Conservation (phyloP, 345 rosid genomes). For the Anastatica hierochuntica region DNA sequence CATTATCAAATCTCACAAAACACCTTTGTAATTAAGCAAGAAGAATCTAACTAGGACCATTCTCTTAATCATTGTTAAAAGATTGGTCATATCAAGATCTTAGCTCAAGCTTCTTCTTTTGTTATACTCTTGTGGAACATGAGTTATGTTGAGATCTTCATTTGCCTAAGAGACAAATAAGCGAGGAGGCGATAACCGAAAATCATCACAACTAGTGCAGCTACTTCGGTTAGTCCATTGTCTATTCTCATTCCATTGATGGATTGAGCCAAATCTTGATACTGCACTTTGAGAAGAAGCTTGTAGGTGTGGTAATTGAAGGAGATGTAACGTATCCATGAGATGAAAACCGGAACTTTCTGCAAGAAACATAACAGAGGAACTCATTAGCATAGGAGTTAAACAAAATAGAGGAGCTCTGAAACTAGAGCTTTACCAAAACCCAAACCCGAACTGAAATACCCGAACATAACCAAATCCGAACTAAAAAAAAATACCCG, state of each 20-base stretch:
- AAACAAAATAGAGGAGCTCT: not conserved
- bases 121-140: conserved; percentile 7
- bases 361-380: conserved; percentile 20
- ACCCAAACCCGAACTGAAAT: no score
- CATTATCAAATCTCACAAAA: conserved; percentile 8
- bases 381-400: not conserved
- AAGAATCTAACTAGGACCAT: conserved; percentile 9
- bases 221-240: conserved; percentile 52
- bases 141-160: conserved; percentile 36
- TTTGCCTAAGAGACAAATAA: conserved; percentile 67
- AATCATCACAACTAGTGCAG: conserved; percentile 73
- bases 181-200: conserved; percentile 89
- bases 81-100: conserved; percentile 14
- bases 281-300: conserved; percentile 89
- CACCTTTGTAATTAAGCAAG: conserved; percentile 8
- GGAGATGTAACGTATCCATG: conserved; percentile 90
- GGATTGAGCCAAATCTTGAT: conserved; percentile 31
- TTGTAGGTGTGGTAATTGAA: conserved; percentile 95
- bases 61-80: conserved; percentile 9
- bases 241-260: conserved; percentile 52
- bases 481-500: no score
- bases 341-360: conserved; percentile 75
- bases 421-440: no score
- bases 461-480: no score
- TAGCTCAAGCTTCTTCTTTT: conserved; percentile 4